Evolutionary conservation across 2,329 filamentous ascomycete genomes (phyloP).

Genomic region (Pseudogymnoascus sp.): DNA sequence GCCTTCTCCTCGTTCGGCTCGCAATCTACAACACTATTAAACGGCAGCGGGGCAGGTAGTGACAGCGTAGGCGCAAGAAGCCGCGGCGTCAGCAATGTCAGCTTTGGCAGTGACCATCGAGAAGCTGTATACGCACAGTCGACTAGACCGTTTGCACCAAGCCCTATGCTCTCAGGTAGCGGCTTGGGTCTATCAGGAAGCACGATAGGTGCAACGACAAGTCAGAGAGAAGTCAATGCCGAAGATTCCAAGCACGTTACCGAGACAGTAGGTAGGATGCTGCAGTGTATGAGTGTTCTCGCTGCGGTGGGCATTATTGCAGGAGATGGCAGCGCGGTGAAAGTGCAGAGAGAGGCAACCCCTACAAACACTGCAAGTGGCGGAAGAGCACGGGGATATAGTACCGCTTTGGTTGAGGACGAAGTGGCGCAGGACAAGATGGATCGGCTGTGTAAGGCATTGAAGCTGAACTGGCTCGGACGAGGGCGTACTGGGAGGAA

Average conservation of each 20-base stretch:
- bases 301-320: slow-evolving; percentile 51
- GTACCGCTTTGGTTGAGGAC: slow-evolving; percentile 37
- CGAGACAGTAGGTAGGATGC: slow-evolving; percentile 88
- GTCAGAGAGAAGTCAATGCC: slow-evolving; percentile 41
- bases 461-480: slow-evolving; percentile 96
- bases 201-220: slow-evolving; percentile 11
- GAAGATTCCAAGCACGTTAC: slow-evolving; percentile 69
- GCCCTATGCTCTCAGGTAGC: slow-evolving; percentile 6
- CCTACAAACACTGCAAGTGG: slow-evolving; percentile 8
- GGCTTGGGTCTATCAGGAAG: neutral
- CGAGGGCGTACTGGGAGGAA: slow-evolving; percentile 83
- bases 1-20: slow-evolving; percentile 71
- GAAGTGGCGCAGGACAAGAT: slow-evolving; percentile 72
- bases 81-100: slow-evolving; percentile 80
- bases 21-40: slow-evolving; percentile 69
- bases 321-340: slow-evolving; percentile 14
- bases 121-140: slow-evolving; percentile 26
- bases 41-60: slow-evolving; percentile 40
- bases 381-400: slow-evolving; percentile 20
- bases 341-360: neutral
- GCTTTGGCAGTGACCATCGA: slow-evolving; percentile 43
- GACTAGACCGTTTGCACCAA: slow-evolving; percentile 41
- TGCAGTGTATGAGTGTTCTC: slow-evolving; percentile 91
- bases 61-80: slow-evolving; percentile 51
- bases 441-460: slow-evolving; percentile 70